A percentile compares a stretch with the other conserved stretches of the same genome.
These are phyloP conservation scores for Penicillium italicum DNA, from an alignment of 2,329 filamentous ascomycete species.

Conservation along the genomic window DNA sequence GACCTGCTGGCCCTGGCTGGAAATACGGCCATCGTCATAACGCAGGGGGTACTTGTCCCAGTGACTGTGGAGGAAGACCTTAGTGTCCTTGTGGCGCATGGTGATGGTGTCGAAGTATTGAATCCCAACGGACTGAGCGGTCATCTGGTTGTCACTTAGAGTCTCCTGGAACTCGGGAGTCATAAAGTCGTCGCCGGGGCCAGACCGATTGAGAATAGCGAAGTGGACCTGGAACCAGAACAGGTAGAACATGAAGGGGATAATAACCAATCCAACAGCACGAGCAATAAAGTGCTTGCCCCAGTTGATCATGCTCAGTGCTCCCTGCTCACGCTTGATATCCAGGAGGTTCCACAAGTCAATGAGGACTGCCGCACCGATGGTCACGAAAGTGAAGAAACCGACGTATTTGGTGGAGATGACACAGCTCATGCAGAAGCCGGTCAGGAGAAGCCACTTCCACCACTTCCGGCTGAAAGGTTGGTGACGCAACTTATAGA, in stretches of 20 bases:
- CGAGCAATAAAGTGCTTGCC: slow-evolving; percentile 87
- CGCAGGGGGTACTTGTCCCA: slow-evolving; percentile 82
- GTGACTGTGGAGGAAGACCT: slow-evolving; percentile 93
- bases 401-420: slow-evolving; percentile 99
- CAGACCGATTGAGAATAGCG: slow-evolving; percentile 78
- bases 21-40: slow-evolving; percentile 96
- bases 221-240: slow-evolving; percentile 99
- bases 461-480: slow-evolving; percentile 96
- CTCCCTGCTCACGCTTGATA: slow-evolving; percentile 76
- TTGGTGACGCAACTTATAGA: slow-evolving; percentile 90
- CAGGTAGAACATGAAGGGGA: slow-evolving; percentile 96
- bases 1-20: slow-evolving; percentile 95
- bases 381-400: slow-evolving; percentile 92
- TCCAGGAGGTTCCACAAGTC: slow-evolving; percentile 94
- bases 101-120: slow-evolving; percentile 87
- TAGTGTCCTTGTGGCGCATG: slow-evolving; percentile 94
- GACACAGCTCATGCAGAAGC: slow-evolving; percentile 90
- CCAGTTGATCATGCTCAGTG: slow-evolving; percentile 75
- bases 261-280: slow-evolving; percentile 76
- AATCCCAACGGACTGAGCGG: slow-evolving; percentile 77
- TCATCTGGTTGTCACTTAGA: slow-evolving; percentile 89
- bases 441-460: slow-evolving; percentile 97
- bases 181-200: slow-evolving; percentile 98
- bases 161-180: slow-evolving; percentile 97
- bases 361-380: slow-evolving; percentile 88